A percentile compares a stretch with the other conserved stretches of the same genome.
Conservation (phyloP, 2,329 filamentous ascomycete genomes). For the Colletotrichum graminicola region DNA sequence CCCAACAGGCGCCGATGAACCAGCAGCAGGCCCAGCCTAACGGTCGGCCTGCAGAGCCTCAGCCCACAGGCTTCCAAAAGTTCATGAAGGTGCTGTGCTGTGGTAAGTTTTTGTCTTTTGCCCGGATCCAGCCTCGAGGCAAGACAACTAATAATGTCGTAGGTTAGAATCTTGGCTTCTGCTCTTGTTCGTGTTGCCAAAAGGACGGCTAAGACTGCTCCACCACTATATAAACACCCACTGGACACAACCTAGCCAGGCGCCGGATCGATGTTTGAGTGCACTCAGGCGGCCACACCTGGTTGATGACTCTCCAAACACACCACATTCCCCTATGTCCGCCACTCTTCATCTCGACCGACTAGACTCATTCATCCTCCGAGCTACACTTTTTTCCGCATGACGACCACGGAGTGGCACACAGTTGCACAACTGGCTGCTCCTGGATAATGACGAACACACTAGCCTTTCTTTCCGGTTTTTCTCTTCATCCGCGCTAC, state of each 20-base stretch:
- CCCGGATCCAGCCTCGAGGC: background rate
- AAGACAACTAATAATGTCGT: constrained; percentile 14
- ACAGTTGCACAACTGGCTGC: constrained; percentile 37
- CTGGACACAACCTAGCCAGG: constrained; percentile 37
- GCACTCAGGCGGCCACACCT: constrained; percentile 35
- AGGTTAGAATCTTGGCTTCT: constrained; percentile 38
- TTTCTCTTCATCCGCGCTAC: constrained; percentile 44
- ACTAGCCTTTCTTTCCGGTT: constrained; percentile 47
- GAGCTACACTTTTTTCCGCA: constrained; percentile 40
- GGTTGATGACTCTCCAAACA: constrained; percentile 20
- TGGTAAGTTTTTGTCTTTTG: constrained; percentile 58
- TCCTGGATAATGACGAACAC: constrained; percentile 42
- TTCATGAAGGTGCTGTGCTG: constrained; percentile 94
- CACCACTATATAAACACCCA: constrained; percentile 36
- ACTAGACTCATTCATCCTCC: constrained; percentile 28
- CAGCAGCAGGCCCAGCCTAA: constrained; percentile 63
- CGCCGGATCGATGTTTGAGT: constrained; percentile 34
- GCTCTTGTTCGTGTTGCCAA: constrained; percentile 35
- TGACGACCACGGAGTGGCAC: constrained; percentile 39
- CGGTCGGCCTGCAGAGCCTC: constrained; percentile 73
- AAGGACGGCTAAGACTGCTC: constrained; percentile 27
- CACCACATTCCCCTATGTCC: constrained; percentile 34
- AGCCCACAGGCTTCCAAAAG: constrained; percentile 89
- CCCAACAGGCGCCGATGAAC: constrained; percentile 70
- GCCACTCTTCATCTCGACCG: constrained; percentile 35